Conservation (phyloP, 23 red algal genomes). For the Cyanidiococcus yangmingshanensis region DNA sequence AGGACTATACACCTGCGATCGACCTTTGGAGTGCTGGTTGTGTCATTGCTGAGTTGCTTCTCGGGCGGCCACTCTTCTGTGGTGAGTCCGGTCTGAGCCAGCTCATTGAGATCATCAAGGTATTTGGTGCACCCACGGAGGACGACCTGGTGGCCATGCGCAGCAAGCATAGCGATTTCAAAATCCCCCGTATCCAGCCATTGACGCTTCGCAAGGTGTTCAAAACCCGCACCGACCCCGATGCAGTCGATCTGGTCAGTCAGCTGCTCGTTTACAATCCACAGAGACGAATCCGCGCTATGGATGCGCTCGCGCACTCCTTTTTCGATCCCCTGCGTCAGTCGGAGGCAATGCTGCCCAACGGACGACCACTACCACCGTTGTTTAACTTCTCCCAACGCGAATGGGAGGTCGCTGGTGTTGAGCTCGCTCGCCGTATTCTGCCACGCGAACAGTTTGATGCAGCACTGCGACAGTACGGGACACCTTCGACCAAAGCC, state of each 20-base stretch:
- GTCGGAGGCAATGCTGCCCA: slow-evolving; percentile 35
- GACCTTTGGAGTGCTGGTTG: slow-evolving; percentile 93
- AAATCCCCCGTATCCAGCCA: slow-evolving; percentile 75
- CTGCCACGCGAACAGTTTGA: neutral
- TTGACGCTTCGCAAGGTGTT: slow-evolving; percentile 62
- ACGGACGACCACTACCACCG: slow-evolving; percentile 67
- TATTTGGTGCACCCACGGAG: slow-evolving; percentile 76
- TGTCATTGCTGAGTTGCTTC: slow-evolving; percentile 92
- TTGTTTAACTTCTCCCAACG: slow-evolving; percentile 91
- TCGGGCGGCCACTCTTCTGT: slow-evolving; percentile 84
- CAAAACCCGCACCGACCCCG: slow-evolving; percentile 41
- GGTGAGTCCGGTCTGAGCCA: slow-evolving; percentile 90
- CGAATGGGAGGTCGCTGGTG: slow-evolving; percentile 62
- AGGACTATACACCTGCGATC: slow-evolving; percentile 77
- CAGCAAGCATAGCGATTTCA: slow-evolving; percentile 84
- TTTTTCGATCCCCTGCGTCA: slow-evolving; percentile 88
- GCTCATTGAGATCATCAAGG: slow-evolving; percentile 92
- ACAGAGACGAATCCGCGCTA: slow-evolving; percentile 46
- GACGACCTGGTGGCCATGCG: slow-evolving; percentile 90
- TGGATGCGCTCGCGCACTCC: slow-evolving; percentile 68
- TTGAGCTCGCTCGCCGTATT: neutral
- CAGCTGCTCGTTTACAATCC: slow-evolving; percentile 86
- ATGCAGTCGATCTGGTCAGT: slow-evolving; percentile 78
- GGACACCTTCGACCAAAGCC: neutral
- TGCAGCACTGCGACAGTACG: neutral